Conservation (phyloP, 2,329 filamentous ascomycete genomes). For the Sporothrix luriei region DNA sequence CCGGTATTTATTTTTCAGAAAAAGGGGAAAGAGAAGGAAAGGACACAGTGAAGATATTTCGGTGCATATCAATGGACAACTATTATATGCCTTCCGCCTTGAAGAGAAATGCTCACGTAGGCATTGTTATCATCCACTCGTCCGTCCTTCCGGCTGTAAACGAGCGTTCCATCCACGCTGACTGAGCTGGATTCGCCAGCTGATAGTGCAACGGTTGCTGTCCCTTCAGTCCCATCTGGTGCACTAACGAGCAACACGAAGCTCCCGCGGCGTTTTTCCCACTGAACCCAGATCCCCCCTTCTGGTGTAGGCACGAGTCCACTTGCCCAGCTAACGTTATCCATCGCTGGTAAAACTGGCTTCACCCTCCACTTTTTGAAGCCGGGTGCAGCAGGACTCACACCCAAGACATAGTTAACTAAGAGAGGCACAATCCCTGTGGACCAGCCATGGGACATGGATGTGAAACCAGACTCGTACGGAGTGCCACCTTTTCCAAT, state of each 20-base stretch:
- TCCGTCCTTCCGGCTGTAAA: constrained; percentile 40
- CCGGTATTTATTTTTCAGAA: no score
- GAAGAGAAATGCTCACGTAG: constrained; percentile 30
- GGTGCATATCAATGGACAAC: not conserved
- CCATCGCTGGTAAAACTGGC: constrained; percentile 43
- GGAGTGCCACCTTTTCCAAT: constrained; percentile 48
- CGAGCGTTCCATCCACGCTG: constrained; percentile 34
- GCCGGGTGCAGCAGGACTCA: constrained; percentile 49
- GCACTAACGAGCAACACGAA: constrained; percentile 42
- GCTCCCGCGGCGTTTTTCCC: constrained; percentile 39
- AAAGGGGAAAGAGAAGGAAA: no score
- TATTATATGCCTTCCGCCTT: constrained; percentile 29
- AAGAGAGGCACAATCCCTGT: constrained; percentile 54
- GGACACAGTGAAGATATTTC: not conserved
- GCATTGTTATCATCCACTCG: constrained; percentile 38
- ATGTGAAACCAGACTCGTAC: constrained; percentile 53
- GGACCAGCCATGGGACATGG: constrained; percentile 55
- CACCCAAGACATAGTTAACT: constrained; percentile 52
- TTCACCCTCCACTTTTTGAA: constrained; percentile 49
- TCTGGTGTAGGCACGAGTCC: constrained; percentile 50
- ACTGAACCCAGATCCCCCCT: constrained; percentile 46
- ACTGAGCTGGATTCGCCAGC: constrained; percentile 28
- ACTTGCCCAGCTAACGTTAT: constrained; percentile 48
- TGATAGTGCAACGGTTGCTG: constrained; percentile 38
- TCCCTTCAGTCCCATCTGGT: constrained; percentile 42